These are phyloP conservation scores for Leonotis leonurus DNA, from an alignment of 257 asterid genomes.

Conservation along the genomic window DNA sequence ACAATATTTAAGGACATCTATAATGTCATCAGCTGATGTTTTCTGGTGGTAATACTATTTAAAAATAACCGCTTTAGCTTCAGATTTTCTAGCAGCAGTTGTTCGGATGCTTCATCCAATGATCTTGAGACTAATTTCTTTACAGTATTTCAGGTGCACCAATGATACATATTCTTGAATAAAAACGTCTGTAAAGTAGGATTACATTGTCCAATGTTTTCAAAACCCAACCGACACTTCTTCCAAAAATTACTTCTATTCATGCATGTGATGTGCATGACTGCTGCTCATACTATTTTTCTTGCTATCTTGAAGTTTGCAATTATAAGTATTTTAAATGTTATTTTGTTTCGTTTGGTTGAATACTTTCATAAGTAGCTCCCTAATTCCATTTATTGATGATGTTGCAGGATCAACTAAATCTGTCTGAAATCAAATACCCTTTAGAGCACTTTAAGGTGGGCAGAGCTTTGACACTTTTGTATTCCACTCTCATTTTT, in stretches of 20 bases:
- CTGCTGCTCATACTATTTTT: neutral
- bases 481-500: neutral
- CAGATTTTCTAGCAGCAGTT: neutral
- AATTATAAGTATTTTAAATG: neutral
- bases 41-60: neutral
- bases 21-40: neutral
- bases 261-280: neutral
- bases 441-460: slow-evolving; percentile 93
- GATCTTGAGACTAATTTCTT: neutral
- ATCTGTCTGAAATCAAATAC: slow-evolving; percentile 68
- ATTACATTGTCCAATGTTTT: neutral
- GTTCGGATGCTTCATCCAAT: neutral
- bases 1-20: neutral
- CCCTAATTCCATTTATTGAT: slow-evolving; percentile 27
- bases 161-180: neutral
- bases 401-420: slow-evolving; percentile 81
- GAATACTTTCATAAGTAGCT: neutral
- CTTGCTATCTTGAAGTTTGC: neutral
- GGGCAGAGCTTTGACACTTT: slow-evolving; percentile 11
- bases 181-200: neutral
- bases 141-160: too few species aligned
- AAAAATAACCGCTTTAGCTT: neutral
- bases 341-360: slow-evolving; percentile 2
- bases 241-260: neutral
- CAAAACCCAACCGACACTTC: neutral